phyloP scores from a whole-genome alignment of 2,329 filamentous ascomycete genomes.

The Rhynchosporium graminicola region DNA sequence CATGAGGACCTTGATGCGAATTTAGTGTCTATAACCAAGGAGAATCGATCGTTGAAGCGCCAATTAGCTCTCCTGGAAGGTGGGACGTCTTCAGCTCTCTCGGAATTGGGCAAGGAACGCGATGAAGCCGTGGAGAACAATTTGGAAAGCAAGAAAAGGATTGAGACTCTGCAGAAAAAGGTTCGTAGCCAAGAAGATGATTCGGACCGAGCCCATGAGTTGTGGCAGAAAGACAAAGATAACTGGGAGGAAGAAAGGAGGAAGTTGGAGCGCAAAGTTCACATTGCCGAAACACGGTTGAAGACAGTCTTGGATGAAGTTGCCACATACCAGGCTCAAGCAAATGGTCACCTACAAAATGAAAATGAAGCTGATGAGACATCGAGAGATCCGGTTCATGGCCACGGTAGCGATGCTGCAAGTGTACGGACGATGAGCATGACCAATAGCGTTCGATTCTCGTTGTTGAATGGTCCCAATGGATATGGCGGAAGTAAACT shows the following conservation, averaged over 20 bases:
- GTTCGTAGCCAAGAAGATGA: constrained; percentile 80
- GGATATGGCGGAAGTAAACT: constrained; percentile 54
- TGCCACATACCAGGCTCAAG: constrained; percentile 63
- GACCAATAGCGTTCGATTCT: constrained; percentile 72
- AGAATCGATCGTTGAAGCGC: constrained; percentile 77
- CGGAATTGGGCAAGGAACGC: constrained; percentile 80
- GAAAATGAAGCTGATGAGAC: constrained; percentile 64
- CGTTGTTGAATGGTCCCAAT: constrained; percentile 61
- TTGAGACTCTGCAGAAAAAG: constrained; percentile 78
- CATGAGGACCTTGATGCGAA: constrained; percentile 69
- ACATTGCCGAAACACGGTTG: constrained; percentile 85
- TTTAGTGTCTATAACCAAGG: constrained; percentile 66
- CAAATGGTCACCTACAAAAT: constrained; percentile 45
- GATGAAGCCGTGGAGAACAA: constrained; percentile 77
- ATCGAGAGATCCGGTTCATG: constrained; percentile 57
- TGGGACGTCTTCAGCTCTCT: constrained; percentile 81
- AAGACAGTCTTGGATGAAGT: constrained; percentile 86
- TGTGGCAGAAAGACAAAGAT: constrained; percentile 84
- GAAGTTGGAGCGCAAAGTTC: constrained; percentile 78
- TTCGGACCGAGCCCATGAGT: constrained; percentile 70
- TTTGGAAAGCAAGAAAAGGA: constrained; percentile 70
- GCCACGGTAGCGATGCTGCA: constrained; percentile 63
- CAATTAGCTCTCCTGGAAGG: constrained; percentile 86
- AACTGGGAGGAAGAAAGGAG: constrained; percentile 82
- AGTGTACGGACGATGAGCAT: constrained; percentile 76